Evolutionary conservation across 345 rosid species (phyloP).

Genomic region (Streptanthus diversifolius): DNA sequence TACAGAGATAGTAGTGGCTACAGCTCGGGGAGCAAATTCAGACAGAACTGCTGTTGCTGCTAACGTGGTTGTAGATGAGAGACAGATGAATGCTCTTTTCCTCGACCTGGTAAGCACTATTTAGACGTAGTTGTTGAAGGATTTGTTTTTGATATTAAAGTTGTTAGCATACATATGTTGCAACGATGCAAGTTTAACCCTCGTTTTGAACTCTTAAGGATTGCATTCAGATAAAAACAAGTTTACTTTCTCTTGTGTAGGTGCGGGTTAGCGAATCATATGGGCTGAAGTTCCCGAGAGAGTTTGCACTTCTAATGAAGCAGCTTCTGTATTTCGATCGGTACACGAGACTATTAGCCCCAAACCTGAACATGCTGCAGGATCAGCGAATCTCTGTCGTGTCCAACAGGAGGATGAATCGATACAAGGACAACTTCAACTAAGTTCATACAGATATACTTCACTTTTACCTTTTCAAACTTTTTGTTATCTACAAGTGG

Average conservation of each 20-base stretch:
- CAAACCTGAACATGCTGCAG: conserved; percentile 90
- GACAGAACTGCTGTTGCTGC: conserved; percentile 84
- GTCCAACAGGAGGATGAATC: conserved; percentile 56
- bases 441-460: conserved; percentile 31
- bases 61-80: conserved; percentile 76
- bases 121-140: neutral
- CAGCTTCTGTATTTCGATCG: conserved; percentile 95
- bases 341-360: conserved; percentile 85
- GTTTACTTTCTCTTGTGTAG: conserved; percentile 38
- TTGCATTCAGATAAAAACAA: neutral
- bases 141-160: conserved; percentile 11
- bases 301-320: conserved; percentile 96
- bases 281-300: conserved; percentile 85
- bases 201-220: neutral
- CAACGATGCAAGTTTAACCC: neutral
- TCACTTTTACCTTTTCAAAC: neutral
- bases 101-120: conserved; percentile 70
- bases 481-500: neutral
- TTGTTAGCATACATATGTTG: neutral
- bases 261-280: conserved; percentile 83
- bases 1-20: conserved; percentile 79
- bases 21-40: conserved; percentile 64
- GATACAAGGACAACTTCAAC: conserved; percentile 40
- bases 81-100: conserved; percentile 98
- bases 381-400: conserved; percentile 86